Base-by-base conservation (phyloP, 2,329 filamentous ascomycete genomes). In the Colletotrichum sp. region DNA sequence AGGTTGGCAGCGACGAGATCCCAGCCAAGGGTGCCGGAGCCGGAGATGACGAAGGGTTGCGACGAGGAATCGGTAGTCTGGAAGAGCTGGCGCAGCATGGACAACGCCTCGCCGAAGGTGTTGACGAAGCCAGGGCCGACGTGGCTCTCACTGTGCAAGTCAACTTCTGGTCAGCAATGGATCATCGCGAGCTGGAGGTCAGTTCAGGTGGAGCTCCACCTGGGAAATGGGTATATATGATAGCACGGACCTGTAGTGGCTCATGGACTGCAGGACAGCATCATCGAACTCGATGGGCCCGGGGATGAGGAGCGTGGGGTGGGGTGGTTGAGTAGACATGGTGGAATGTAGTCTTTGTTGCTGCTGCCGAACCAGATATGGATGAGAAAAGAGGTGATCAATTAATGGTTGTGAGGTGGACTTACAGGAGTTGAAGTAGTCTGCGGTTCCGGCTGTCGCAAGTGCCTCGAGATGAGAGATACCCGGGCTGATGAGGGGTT, bases 221-320 rank as follows among this genome's bases (percentile, higher is more conserved):
- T 52, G 52, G 15, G n/a, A 22, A 48, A 18, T 22, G 9, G 44
- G 39, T 16, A 32, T 32, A 36, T 48, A 15, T 63, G 64, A 57
- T 68, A 80, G 79, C 18, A 60, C 87, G 82, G 88, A 95, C 94
- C 95, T 96, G 88, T 94, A 98, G 87, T 98, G 96, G 89, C 94
- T 94, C 96, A 98, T 98, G 77, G 96, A 95, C 85, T 96, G 92
- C 68, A 98, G 92, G 77, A 99, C 96, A 64, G 93, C 96, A 96
- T 99, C 96, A 85, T 98, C 96, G 84, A 98, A 98, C 88, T 99
- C 96, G 85, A 99, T 98, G 82, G 97, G 97, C 78, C 97, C 97
- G 66, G 97, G 97, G 83, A 99, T 99, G 87, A 99, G 92, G 86
- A 99, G 90, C 72, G 96, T 93, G 59, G 92, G 86, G 83, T 93